Base-by-base conservation (phyloP, 2,329 filamentous ascomycete genomes). In the Alternaria incomplexa region DNA sequence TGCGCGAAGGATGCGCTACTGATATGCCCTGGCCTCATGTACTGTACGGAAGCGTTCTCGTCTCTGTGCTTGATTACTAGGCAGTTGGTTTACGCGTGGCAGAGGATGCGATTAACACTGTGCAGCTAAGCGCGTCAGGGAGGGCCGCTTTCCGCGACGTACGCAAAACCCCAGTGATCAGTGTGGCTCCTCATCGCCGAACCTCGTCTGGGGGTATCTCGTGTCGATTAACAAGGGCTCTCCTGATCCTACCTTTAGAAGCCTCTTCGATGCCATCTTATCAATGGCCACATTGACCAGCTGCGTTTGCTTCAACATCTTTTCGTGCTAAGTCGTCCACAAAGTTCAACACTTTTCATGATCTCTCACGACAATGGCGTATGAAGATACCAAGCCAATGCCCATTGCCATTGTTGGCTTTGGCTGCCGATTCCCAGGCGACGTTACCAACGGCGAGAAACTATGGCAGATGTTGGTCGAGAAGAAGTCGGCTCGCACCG, bases 371-470 rank as follows among this genome's bases (percentile, higher is more conserved):
- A 55, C 23, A 4, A 66, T 66, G 64, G 28, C 58, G 17, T 54
- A 9, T 26, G 23, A 50, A 47, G 36, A 62, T 22, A 43, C 44
- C 17, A 60, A 55, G 40, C 60, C 71, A 3, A 67, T 63, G 55
- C 79, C 80, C 12, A 63, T 67, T 28, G 65, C 65, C 17, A 61
- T 48, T 67, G 53, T 81, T 52, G 80, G 80, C 48, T 75, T 79
- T 50, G 70, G 71, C 9, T 71, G 63, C 44, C 65, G 65, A 1
- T 68, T 71, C 15, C 70, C 70, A 11, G 65, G 67, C 10, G 64
- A 66, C 30, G 59, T 62, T 11, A 65, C 60, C 4, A 64, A 47
- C 22, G 60, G 62, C 3, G 64, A 69, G 45, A 64, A 67, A 20
- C 48, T 69, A 40, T 72, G 61, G 68, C 57, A 65, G 15, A 58